These are phyloP conservation scores for Ceriops tagal DNA, from an alignment of 345 rosid species.

Conservation along the genomic window DNA sequence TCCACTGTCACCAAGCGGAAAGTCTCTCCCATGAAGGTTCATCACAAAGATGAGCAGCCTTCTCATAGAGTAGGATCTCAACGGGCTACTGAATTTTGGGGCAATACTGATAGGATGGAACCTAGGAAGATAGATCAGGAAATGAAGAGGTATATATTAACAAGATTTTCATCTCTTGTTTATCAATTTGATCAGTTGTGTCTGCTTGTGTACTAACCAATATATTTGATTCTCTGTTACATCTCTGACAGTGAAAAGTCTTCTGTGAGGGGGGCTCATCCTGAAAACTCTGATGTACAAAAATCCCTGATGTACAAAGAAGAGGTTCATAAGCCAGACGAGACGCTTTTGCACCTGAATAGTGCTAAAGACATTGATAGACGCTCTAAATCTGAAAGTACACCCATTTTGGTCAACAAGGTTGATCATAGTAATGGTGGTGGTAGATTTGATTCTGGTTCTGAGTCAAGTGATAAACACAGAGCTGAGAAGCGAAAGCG, in stretches of 20 bases:
- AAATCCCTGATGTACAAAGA: slow-evolving; percentile 39
- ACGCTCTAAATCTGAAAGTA: slow-evolving; percentile 27
- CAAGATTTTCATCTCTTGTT: slow-evolving; percentile 3
- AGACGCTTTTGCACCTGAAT: slow-evolving; percentile 25
- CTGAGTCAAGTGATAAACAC: slow-evolving; percentile 47
- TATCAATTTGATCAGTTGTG: slow-evolving; percentile 1
- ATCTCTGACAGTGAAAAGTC: slow-evolving; percentile 52
- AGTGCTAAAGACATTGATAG: slow-evolving; percentile 33
- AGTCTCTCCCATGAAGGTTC: slow-evolving; percentile 26
- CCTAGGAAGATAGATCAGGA: slow-evolving; percentile 36
- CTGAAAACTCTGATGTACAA: slow-evolving; percentile 36
- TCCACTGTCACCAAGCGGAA: slow-evolving; percentile 35
- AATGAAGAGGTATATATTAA: slow-evolving; percentile 42
- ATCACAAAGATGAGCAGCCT: slow-evolving; percentile 24
- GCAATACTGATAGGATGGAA: slow-evolving; percentile 25
- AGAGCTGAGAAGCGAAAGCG: slow-evolving; percentile 49
- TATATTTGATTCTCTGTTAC: slow-evolving; percentile 14
- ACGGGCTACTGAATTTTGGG: slow-evolving; percentile 24
- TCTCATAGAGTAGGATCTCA: slow-evolving; percentile 24
- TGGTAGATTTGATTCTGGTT: slow-evolving; percentile 45
- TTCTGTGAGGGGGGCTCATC: slow-evolving; percentile 30
- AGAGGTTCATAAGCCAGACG: slow-evolving; percentile 38
- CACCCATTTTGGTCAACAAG: slow-evolving; percentile 32
- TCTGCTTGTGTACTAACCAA: background rate
- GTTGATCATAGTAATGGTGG: slow-evolving; percentile 36